Evolutionary conservation across 2,329 filamentous ascomycete species (phyloP).

Genomic region (Curvularia lunata): DNA sequence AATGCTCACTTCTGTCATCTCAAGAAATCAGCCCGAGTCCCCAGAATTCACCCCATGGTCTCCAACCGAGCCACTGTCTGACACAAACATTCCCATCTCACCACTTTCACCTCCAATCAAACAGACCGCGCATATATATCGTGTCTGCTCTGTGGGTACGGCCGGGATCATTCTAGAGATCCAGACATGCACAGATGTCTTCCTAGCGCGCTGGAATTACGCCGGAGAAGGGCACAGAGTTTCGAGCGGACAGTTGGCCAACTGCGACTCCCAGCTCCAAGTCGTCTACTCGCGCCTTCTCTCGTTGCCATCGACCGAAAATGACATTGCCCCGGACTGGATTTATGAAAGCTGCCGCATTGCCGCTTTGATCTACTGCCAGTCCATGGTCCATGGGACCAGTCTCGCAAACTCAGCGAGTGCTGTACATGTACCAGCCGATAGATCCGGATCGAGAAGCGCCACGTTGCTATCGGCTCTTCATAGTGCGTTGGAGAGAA

Average conservation of each 20-base stretch:
- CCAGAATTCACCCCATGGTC: conserved; percentile 21
- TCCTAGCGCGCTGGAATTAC: conserved; percentile 29
- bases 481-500: conserved; percentile 31
- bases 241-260: conserved; percentile 20
- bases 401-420: conserved; percentile 33
- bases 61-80: conserved; percentile 6
- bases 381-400: conserved; percentile 37
- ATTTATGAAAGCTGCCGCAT: conserved; percentile 42
- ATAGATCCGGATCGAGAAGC: conserved; percentile 9
- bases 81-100: conserved; percentile 24
- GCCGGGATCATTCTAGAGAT: conserved; percentile 38
- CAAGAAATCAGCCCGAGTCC: conserved; percentile 32
- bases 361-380: conserved; percentile 41
- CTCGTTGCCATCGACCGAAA: conserved; percentile 20
- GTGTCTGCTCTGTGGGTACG: conserved; percentile 27
- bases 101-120: conserved; percentile 31
- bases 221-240: conserved; percentile 9
- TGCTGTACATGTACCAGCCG: conserved; percentile 21
- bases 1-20: conserved; percentile 32
- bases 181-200: conserved; percentile 31
- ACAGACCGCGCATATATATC: conserved; percentile 24
- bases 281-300: conserved; percentile 35
- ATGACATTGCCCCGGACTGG: conserved; percentile 32
- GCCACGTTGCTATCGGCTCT: conserved; percentile 33
- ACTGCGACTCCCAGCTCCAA: conserved; percentile 33